These are phyloP conservation scores for Emericellopsis terricola DNA, from an alignment of 495 filamentous ascomycete genomes.

Conservation along the genomic window DNA sequence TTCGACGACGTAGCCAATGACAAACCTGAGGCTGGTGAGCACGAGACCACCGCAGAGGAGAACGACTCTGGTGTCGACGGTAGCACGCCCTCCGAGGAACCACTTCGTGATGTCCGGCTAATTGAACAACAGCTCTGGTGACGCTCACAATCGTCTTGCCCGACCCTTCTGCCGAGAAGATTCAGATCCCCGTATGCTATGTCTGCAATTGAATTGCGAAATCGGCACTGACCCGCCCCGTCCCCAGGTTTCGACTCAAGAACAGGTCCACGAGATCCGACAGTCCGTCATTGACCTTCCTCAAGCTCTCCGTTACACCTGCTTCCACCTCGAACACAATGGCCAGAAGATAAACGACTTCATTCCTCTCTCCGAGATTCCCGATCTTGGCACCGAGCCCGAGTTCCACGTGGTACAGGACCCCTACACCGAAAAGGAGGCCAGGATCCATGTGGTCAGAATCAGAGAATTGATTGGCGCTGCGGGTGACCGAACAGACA, in stretches of 20 bases:
- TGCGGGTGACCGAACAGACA: slow-evolving; percentile 72
- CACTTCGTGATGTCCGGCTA: no score
- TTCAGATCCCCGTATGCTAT: slow-evolving; percentile 1
- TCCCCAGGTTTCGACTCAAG: slow-evolving; percentile 70
- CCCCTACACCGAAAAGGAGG: slow-evolving; percentile 96
- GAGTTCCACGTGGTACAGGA: slow-evolving; percentile 77
- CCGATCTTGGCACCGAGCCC: slow-evolving; percentile 54
- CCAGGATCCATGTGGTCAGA: slow-evolving; percentile 80
- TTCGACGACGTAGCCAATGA: no score
- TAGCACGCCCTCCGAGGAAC: no score
- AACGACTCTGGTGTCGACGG: not conserved
- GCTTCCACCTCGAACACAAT: slow-evolving; percentile 89
- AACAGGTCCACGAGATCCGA: slow-evolving; percentile 93
- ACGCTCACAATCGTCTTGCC: slow-evolving; percentile 1
- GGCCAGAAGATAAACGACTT: slow-evolving; percentile 86
- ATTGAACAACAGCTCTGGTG: slow-evolving; percentile 2
- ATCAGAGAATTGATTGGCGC: slow-evolving; percentile 86
- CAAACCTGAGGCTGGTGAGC: not conserved
- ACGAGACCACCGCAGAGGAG: not conserved
- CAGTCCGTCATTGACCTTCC: slow-evolving; percentile 92
- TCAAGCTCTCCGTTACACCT: slow-evolving; percentile 90
- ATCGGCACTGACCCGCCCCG: no score
- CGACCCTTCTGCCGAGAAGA: slow-evolving; percentile 1
- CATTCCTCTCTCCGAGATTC: slow-evolving; percentile 77
- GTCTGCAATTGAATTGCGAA: no score